Evolutionary conservation across 768 basidiomycete genomes (phyloP).

Genomic region (Suillus hirtellus): DNA sequence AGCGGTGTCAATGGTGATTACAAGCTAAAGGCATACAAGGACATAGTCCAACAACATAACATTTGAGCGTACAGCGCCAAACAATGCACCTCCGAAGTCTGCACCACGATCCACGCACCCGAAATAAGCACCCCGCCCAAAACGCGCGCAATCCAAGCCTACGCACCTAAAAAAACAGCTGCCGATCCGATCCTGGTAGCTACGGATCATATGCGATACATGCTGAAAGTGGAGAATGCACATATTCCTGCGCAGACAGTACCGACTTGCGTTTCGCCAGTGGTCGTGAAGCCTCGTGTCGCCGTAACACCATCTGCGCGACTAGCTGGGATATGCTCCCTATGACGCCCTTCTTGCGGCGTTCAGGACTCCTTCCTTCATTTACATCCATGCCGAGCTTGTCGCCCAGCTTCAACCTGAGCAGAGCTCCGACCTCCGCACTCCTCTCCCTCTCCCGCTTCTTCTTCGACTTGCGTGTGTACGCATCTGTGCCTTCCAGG

Average conservation of each 20-base stretch:
- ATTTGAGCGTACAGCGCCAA: slow-evolving; percentile 27
- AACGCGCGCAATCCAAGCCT: background rate
- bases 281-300: slow-evolving; percentile 39
- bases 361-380: slow-evolving; percentile 27
- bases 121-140: slow-evolving; percentile 14
- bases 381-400: slow-evolving; percentile 23
- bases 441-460: slow-evolving; percentile 56
- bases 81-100: slow-evolving; percentile 17
- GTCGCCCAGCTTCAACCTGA: slow-evolving; percentile 53
- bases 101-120: slow-evolving; percentile 17
- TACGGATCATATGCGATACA: slow-evolving; percentile 17
- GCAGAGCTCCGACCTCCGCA: slow-evolving; percentile 54
- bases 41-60: slow-evolving; percentile 23
- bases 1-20: slow-evolving; percentile 18
- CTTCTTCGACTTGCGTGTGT: slow-evolving; percentile 38
- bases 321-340: slow-evolving; percentile 43
- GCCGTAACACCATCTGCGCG: slow-evolving; percentile 48
- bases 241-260: slow-evolving; percentile 21
- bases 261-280: slow-evolving; percentile 37
- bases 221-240: slow-evolving; percentile 32
- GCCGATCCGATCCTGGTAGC: background rate
- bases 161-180: slow-evolving; percentile 10
- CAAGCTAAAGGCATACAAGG: slow-evolving; percentile 31
- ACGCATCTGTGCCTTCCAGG: slow-evolving; percentile 29
- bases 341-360: slow-evolving; percentile 25